Evolutionary conservation across 306 rosid species (phyloP), one percentile per base, ranked within the genome.

Genomic region (Boehmeria nivea): DNA sequence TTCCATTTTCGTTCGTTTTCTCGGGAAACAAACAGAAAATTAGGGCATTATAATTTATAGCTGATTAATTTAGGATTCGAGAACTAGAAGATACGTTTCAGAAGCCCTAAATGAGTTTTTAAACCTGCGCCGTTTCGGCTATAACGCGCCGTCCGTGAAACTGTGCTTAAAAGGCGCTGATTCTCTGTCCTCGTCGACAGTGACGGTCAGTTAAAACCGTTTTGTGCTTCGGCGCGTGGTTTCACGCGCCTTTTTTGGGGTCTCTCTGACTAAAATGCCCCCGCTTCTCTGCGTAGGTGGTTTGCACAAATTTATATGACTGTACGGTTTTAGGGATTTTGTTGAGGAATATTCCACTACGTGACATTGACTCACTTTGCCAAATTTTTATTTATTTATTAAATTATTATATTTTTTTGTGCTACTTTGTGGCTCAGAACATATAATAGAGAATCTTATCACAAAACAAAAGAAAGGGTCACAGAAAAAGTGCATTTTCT

Each of bases 141-240:
- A 13, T 4, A 4, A 16, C 34, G 51, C 58, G 51, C 51, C 24
- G 22, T 24, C 14, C 7, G 10, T 20, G 12, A 31, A 34, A 33
- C 39, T 12, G 18, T 3, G 36, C 57, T 51, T 28, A 60, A 16
- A 50, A 47, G 45, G 57, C 42, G 61, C 36, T 8, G 18, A n/a
- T n/a, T n/a, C n/a, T n/a, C n/a, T n/a, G n/a, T n/a, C n/a, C n/a
- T n/a, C n/a, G n/a, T n/a, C n/a, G n/a, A n/a, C n/a, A 9, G 12
- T 12, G 50, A 49, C 46, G 17, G 46, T 21, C 57, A 28, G 46
- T 61, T 61, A 40, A 44, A 24, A 24, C 61, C n/a, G 51, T 59
- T 56, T 8, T 19, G 10, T 43, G 22, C 40, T 33, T 10, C 11
- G 59, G 53, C 51, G 53, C 59, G 53, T 36, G 24, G 53, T 61